Evolutionary conservation across 176 grass and related monocot genomes (phyloP).

Genomic region (Zea luxurians): DNA sequence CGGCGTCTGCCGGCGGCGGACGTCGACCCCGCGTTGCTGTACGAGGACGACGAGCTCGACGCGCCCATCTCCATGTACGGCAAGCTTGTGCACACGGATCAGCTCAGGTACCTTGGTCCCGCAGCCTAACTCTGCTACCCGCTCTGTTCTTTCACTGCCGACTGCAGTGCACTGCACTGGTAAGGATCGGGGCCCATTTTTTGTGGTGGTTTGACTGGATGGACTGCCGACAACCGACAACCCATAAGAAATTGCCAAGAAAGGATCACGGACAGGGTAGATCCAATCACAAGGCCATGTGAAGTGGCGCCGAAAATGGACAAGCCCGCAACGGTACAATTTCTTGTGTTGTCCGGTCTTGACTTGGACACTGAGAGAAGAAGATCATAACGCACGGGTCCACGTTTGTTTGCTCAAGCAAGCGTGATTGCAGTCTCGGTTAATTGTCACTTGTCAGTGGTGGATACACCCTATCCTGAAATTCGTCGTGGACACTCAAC

Average conservation of each 20-base stretch:
- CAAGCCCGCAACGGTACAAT: neutral
- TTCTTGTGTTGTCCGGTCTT: neutral
- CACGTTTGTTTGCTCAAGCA: neutral
- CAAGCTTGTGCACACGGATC: constrained; percentile 75
- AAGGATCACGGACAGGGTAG: neutral
- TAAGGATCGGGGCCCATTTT: too few species aligned
- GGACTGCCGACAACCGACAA: too few species aligned
- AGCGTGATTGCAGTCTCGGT: neutral
- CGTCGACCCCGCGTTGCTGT: constrained; percentile 16
- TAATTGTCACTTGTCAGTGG: neutral
- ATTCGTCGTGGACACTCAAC: too few species aligned
- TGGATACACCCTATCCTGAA: too few species aligned
- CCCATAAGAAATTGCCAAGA: neutral
- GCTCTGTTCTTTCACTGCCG: neutral
- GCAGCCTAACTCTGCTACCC: too few species aligned
- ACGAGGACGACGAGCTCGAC: constrained; percentile 72
- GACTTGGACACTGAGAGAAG: neutral
- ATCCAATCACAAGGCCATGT: constrained; percentile 6
- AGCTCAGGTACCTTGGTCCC: constrained; percentile 48
- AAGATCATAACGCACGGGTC: neutral
- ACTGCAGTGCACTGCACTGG: neutral
- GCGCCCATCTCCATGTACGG: constrained; percentile 67
- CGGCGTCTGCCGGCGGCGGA: constrained; percentile 21
- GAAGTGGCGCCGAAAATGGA: constrained; percentile 18
- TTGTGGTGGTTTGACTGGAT: too few species aligned